Evolutionary conservation across 2,329 filamentous ascomycete species (phyloP), one percentile per base, ranked within the genome.

Genomic region (Trichophyton simii): DNA sequence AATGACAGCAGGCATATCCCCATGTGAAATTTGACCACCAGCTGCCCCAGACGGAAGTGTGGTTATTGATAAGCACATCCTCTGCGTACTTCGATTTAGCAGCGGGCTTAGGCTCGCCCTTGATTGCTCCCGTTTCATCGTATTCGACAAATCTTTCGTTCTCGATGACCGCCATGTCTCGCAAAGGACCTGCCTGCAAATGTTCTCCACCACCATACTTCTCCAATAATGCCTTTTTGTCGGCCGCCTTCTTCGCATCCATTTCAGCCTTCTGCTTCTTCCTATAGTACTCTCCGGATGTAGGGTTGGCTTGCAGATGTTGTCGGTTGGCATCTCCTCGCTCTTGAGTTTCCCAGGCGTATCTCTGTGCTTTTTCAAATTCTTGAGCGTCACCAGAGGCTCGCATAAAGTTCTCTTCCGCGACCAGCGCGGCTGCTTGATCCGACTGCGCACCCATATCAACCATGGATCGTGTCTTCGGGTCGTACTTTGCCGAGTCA

Each of bases 11-110:
- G 22, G 88, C 83, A 74, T 96, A 99, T 1, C 94, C 94, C 94
- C 94, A 99, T 74, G 87, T 83, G 76, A 96, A 97, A 70, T 89
- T 86, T 60, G 85, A 83, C 94, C 94, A 99, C 94, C 94, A 99
- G 69, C 91, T 96, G 57, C 94, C 94, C 89, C 91, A 99, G 2
- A 96, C 87, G 0, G 87, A 87, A 2, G 84, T 90, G 75, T 99
- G 94, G 70, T 99, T 99, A 77, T 95, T 92, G 72, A 87, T 82
- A 60, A 88, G 78, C 0, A 96, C 80, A 69, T 99, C 90, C 71
- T 99, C 94, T 3, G 86, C 76, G 70, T 99, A 99, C 72, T 96
- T 97, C 46, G 90, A 95, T 72, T 88, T 92, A 58, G 87, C 87
- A 59, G 82, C 82, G 61, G 83, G 83, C 71, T 87, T 88, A 0